Base-by-base conservation (phyloP, 2,329 filamentous ascomycete genomes). In the Neofusicoccum kwambonambiense region DNA sequence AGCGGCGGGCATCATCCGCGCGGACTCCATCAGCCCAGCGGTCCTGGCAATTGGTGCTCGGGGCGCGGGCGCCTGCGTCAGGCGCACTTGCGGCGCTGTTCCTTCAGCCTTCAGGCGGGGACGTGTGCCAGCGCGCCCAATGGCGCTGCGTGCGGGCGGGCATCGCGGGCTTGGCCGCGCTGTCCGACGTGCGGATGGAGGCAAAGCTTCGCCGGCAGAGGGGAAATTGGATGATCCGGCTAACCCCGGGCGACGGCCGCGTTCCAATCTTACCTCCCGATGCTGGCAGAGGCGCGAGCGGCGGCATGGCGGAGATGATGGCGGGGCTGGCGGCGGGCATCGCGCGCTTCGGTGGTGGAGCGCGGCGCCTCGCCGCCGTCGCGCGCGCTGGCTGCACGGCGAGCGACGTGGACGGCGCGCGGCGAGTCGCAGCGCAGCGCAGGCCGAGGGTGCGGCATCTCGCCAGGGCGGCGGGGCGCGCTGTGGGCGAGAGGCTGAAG, bases 171-270 rank as follows among this genome's bases (percentile, higher is more conserved):
- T 19, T 35, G 56, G 17, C 42, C 42, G 42, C 42, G 11, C 27
- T 31, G 27, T 31, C 27, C 27, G 27, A 7, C 15, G 8, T 17
- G n/a, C 4, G 13, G 42, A 44, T 44, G 42, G 7, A n/a, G 42
- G 42, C 42, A 44, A 34, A 22, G 41, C 56, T 42, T 57, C 52
- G 52, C 52, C 52, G 35, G 19, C 7, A 42, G 52, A 19, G 56
- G 42, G 56, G 56, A 60, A 60, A 60, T 60, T 41, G 42, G 56
- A 60, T 47, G 56, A 60, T 60, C 56, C 56, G 56, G 56, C 35
- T 60, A 34, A 42, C 35, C 27, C 56, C 56, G 56, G 41, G 11
- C 42, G 42, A 17, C 27, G 41, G 54, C 37, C 41, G 54, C 13
- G 27, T 17, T 44, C 37, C 41, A 44, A 60, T 60, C 42, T 60